These are phyloP conservation scores for Phytophthora multivora DNA, from an alignment of 352 stramenopile genomes.

Conservation along the genomic window DNA sequence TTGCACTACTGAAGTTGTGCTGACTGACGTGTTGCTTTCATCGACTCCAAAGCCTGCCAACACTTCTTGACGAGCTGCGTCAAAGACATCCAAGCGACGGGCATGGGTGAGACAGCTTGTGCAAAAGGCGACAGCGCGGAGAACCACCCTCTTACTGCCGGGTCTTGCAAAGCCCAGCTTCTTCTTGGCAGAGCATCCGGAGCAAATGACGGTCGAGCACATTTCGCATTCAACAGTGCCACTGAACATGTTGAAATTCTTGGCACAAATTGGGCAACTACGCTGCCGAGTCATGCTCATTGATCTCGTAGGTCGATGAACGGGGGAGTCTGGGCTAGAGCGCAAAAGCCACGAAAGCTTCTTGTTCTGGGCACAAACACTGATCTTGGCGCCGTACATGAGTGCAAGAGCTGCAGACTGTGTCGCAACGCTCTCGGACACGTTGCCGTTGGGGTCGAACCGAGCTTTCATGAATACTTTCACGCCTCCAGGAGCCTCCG, in stretches of 20 bases:
- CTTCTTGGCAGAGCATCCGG: constrained; percentile 36
- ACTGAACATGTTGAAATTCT: constrained; percentile 34
- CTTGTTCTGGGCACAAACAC: constrained; percentile 44
- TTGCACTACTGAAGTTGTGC: neutral
- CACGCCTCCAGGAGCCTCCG: constrained; percentile 20
- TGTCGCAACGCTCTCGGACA: constrained; percentile 29
- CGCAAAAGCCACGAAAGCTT: constrained; percentile 47
- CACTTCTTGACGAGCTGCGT: constrained; percentile 34
- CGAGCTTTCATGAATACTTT: constrained; percentile 43
- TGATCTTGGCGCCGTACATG: constrained; percentile 29
- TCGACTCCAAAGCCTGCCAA: constrained; percentile 11
- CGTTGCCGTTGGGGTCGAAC: constrained; percentile 36
- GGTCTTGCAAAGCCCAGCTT: constrained; percentile 31
- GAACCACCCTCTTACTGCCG: constrained; percentile 25
- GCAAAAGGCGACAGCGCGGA: constrained; percentile 33
- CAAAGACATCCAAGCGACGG: constrained; percentile 26
- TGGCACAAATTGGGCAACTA: constrained; percentile 37
- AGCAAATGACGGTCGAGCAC: constrained; percentile 34
- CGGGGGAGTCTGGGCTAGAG: constrained; percentile 13
- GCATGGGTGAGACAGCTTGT: constrained; percentile 34
- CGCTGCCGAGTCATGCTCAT: constrained; percentile 16
- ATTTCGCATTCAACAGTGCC: constrained; percentile 26
- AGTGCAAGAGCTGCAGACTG: constrained; percentile 30
- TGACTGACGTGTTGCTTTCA: constrained; percentile 15
- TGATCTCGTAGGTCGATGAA: constrained; percentile 13